These are phyloP conservation scores for Geotrichum aggregatum DNA, from an alignment of 1,139 yeast species.

Conservation along the genomic window DNA sequence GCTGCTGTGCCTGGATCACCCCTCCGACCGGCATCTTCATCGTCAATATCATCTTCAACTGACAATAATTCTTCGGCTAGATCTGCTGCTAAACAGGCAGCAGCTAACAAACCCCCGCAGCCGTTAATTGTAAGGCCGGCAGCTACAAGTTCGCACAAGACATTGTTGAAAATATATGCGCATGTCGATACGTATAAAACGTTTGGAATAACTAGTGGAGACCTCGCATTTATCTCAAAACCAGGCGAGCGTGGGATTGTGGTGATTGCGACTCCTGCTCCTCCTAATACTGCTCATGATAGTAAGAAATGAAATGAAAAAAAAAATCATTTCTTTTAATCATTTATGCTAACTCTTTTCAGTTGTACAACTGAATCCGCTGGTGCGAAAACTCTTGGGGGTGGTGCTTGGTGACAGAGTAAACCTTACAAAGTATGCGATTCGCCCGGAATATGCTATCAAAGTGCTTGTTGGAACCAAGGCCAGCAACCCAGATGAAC, in stretches of 20 bases:
- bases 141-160: slow-evolving; percentile 30
- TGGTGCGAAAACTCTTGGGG: slow-evolving; percentile 51
- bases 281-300: slow-evolving; percentile 12
- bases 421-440: slow-evolving; percentile 43
- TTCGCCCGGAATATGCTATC: slow-evolving; percentile 53
- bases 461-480: slow-evolving; percentile 31
- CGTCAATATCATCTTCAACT: background rate
- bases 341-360: background rate
- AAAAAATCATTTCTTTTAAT: no score
- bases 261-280: slow-evolving; percentile 12
- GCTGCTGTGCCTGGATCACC: slow-evolving; percentile 8
- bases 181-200: slow-evolving; percentile 13
- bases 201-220: slow-evolving; percentile 15
- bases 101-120: slow-evolving; percentile 10
- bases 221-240: slow-evolving; percentile 15
- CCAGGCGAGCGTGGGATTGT: slow-evolving; percentile 20
- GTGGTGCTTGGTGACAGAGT: slow-evolving; percentile 71
- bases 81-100: no score
- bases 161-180: slow-evolving; percentile 14
- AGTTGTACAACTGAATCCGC: slow-evolving; percentile 18
- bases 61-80: background rate
- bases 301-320: slow-evolving; percentile 4
- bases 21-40: slow-evolving; percentile 9
- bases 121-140: slow-evolving; percentile 29
- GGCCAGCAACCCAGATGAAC: slow-evolving; percentile 25